A percentile compares a stretch with the other conserved stretches of the same genome.
Evolutionary conservation across 2,329 filamentous ascomycete genomes (phyloP).

Genomic region (Mycosphaerella sp.): DNA sequence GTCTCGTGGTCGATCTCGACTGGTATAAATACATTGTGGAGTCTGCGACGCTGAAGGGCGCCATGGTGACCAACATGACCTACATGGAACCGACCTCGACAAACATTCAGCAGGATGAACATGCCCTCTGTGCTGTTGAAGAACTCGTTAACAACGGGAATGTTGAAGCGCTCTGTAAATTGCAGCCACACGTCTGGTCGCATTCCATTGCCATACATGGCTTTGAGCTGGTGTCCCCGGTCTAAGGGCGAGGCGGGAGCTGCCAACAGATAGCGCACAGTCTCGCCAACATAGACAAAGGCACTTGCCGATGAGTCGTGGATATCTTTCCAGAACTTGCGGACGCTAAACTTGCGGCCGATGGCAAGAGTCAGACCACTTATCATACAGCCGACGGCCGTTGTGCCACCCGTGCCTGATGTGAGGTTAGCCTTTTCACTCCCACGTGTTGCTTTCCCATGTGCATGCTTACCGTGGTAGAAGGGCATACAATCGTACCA

Average conservation of each 20-base stretch:
- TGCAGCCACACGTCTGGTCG: slow-evolving; percentile 62
- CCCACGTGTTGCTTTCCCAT: background rate
- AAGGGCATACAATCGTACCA: slow-evolving; percentile 74
- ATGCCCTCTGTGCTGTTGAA: slow-evolving; percentile 73
- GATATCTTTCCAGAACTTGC: slow-evolving; percentile 66
- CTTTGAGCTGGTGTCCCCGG: slow-evolving; percentile 51
- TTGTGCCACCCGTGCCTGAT: slow-evolving; percentile 57
- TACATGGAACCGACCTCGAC: slow-evolving; percentile 53
- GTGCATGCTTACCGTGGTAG: slow-evolving; percentile 52
- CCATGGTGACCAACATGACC: slow-evolving; percentile 68
- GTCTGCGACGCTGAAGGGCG: slow-evolving; percentile 49
- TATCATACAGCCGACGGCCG: slow-evolving; percentile 51
- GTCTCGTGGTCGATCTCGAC: slow-evolving; percentile 64
- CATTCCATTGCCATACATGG: slow-evolving; percentile 62
- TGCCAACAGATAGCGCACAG: slow-evolving; percentile 65
- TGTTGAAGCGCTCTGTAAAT: slow-evolving; percentile 59
- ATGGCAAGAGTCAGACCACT: slow-evolving; percentile 55
- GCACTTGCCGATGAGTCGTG: slow-evolving; percentile 61
- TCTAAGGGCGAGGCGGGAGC: slow-evolving; percentile 59
- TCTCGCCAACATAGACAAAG: slow-evolving; percentile 75
- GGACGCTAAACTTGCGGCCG: slow-evolving; percentile 61
- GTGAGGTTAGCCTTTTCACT: background rate
- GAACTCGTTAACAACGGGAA: slow-evolving; percentile 62
- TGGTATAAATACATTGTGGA: slow-evolving; percentile 55
- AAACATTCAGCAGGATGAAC: slow-evolving; percentile 46